Conservation (phyloP, 345 rosid genomes). For the Gossypium raimondii region DNA sequence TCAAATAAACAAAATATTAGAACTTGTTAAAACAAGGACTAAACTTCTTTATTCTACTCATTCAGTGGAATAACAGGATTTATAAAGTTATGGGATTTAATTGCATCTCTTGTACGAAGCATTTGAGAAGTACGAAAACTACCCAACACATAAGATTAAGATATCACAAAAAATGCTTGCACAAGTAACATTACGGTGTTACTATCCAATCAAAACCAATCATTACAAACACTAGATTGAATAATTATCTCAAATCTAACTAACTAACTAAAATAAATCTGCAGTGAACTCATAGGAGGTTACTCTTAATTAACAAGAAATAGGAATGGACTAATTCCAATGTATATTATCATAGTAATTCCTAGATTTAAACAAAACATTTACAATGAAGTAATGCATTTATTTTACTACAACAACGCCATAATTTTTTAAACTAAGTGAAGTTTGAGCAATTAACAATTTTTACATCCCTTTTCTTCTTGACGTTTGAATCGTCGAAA, state of each 20-base stretch:
- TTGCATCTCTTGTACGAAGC: background rate
- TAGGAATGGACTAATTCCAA: background rate
- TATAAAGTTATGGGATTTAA: slow-evolving; percentile 1
- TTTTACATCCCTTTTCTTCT: background rate
- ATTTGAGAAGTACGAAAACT: background rate
- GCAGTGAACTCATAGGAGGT: background rate
- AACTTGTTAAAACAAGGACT: background rate
- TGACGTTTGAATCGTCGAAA: background rate
- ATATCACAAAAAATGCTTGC: background rate
- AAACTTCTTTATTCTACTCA: background rate
- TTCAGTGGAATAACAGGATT: background rate
- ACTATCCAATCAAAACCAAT: too few relatives aligned
- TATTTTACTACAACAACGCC: too few relatives aligned
- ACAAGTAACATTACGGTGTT: too few relatives aligned
- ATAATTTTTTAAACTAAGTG: background rate
- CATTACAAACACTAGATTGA: background rate
- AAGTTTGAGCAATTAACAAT: background rate
- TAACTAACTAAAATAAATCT: too few relatives aligned
- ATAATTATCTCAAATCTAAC: background rate
- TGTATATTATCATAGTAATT: background rate
- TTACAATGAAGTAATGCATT: background rate
- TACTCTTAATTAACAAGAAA: background rate
- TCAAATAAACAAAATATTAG: background rate
- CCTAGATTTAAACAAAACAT: background rate
- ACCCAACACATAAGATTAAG: background rate